Conservation (phyloP, 805 yeast genomes). For the Lipomyces yamanashiensis region DNA sequence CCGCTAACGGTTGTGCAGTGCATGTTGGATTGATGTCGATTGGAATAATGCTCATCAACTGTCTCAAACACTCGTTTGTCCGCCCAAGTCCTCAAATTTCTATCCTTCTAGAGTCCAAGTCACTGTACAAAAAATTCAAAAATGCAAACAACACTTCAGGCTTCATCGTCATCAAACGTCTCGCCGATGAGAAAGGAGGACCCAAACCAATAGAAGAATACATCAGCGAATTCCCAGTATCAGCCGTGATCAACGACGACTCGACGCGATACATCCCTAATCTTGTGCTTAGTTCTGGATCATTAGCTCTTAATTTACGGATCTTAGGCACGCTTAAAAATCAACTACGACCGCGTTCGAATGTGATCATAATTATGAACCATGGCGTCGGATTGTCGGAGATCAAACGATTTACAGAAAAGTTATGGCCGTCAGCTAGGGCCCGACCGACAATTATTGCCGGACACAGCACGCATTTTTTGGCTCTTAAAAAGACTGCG, state of each 20-base stretch:
- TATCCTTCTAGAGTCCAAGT: constrained; percentile 2
- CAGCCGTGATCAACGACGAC: not conserved
- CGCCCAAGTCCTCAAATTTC: constrained; percentile 7
- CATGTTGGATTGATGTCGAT: constrained; percentile 13
- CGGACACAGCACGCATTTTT: constrained; percentile 8
- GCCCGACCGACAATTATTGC: constrained; percentile 10
- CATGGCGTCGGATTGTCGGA: constrained; percentile 11
- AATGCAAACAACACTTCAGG: not conserved
- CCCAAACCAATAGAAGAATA: not conserved
- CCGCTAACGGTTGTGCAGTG: not conserved
- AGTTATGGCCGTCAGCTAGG: constrained; percentile 9
- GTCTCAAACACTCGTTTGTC: constrained; percentile 2
- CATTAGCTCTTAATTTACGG: constrained; percentile 3
- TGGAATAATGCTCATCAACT: constrained; percentile 7
- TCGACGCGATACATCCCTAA: constrained; percentile 4
- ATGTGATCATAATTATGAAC: constrained; percentile 6
- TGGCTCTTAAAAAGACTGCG: not conserved
- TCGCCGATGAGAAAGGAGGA: not conserved
- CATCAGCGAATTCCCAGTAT: not conserved
- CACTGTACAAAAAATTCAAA: not conserved
- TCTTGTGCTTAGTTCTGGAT: constrained; percentile 4
- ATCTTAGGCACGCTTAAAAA: not conserved
- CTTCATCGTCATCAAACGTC: not conserved
- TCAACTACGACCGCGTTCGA: constrained; percentile 6
- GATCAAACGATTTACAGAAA: constrained; percentile 4